A percentile compares a stretch with the other conserved stretches of the same genome.
These are phyloP conservation scores for Sarocladium kiliense DNA, from an alignment of 2,329 filamentous ascomycete species.

Conservation along the genomic window DNA sequence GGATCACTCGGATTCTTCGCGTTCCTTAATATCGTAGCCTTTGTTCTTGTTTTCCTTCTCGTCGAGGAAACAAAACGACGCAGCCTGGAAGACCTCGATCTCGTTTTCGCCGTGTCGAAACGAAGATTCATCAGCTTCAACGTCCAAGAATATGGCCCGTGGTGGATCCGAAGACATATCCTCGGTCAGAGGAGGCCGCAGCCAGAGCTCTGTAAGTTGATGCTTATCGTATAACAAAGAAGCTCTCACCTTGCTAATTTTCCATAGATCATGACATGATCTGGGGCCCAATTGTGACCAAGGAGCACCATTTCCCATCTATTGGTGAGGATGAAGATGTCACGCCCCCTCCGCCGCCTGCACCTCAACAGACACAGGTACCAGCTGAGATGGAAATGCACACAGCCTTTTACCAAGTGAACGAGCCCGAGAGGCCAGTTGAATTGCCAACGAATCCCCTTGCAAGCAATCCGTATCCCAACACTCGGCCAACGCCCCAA, in stretches of 20 bases:
- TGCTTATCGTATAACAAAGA: constrained; percentile 15
- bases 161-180: constrained; percentile 24
- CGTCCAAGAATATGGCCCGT: constrained; percentile 27
- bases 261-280: constrained; percentile 2
- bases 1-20: constrained; percentile 40
- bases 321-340: constrained; percentile 4
- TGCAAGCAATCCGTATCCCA: background rate
- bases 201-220: constrained; percentile 28
- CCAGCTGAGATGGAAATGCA: constrained; percentile 2
- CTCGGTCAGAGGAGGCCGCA: constrained; percentile 15
- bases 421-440: background rate
- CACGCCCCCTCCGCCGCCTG: background rate
- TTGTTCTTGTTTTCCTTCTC: constrained; percentile 36
- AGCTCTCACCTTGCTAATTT: background rate
- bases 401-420: background rate
- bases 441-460: background rate
- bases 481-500: background rate
- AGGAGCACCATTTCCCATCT: constrained; percentile 3
- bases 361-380: background rate
- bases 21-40: constrained; percentile 39
- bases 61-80: constrained; percentile 32
- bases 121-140: constrained; percentile 32
- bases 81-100: constrained; percentile 31
- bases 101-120: constrained; percentile 33
- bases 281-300: constrained; percentile 7